Evolutionary conservation across 179 eudicot genomes (phyloP).

Genomic region (Corrigiola litoralis): DNA sequence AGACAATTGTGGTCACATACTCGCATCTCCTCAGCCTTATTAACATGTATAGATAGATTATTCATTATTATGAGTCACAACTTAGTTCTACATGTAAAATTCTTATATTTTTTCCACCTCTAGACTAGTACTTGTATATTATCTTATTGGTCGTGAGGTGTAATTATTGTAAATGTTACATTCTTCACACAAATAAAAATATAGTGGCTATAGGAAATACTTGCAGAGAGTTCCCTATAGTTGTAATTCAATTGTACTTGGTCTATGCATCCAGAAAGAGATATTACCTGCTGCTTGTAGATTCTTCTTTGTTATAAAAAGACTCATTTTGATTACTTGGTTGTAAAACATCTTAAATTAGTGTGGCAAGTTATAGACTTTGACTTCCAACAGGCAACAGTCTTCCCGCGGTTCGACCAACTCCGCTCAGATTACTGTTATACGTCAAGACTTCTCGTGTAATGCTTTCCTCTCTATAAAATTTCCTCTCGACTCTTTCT

Average conservation of each 20-base stretch:
- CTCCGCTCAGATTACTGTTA: background rate
- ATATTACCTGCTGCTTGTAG: too few relatives aligned
- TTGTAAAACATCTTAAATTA: too few relatives aligned
- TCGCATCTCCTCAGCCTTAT: background rate
- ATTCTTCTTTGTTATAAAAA: too few relatives aligned
- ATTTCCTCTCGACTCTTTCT: too few relatives aligned
- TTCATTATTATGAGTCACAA: background rate
- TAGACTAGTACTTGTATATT: slow-evolving; percentile 9
- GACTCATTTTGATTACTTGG: background rate
- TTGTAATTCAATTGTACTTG: background rate
- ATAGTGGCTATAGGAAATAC: background rate
- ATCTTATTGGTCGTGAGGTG: background rate
- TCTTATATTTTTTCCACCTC: background rate
- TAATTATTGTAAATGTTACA: slow-evolving; percentile 1
- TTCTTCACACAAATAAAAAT: background rate
- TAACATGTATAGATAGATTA: slow-evolving; percentile 9
- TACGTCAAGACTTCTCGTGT: background rate
- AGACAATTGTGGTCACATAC: slow-evolving; percentile 13
- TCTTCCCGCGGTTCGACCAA: too few relatives aligned
- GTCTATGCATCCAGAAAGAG: background rate
- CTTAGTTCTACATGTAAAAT: background rate
- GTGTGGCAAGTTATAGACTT: too few relatives aligned
- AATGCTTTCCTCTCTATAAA: background rate
- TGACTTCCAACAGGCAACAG: too few relatives aligned
- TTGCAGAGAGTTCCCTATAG: background rate